Conservation (phyloP, 2,329 filamentous ascomycete species). For the Pseudogymnoascus sp. region DNA sequence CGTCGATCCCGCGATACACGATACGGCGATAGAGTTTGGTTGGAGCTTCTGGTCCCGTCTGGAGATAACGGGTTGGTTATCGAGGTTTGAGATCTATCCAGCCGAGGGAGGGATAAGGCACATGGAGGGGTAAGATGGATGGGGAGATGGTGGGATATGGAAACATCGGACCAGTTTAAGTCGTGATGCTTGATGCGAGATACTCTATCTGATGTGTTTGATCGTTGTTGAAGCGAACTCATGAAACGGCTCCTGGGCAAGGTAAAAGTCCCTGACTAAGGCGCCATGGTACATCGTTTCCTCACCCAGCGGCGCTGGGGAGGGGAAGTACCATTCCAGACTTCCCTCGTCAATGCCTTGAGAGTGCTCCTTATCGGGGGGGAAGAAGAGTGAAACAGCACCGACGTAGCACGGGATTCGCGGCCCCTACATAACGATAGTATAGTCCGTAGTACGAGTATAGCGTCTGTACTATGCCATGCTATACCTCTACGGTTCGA, state of each 20-base stretch:
- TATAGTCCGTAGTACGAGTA: not conserved
- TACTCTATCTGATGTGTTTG: conserved; percentile 8
- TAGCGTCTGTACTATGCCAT: not conserved
- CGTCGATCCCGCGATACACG: not conserved
- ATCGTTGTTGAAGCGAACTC: not conserved
- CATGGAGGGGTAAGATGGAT: not conserved
- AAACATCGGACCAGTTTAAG: conserved; percentile 6
- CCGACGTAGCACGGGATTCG: conserved; percentile 4
- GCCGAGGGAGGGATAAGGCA: not conserved
- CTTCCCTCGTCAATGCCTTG: not conserved
- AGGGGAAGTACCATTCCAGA: not conserved
- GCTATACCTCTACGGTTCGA: too few species aligned
- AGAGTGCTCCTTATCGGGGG: not conserved
- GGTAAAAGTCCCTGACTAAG: not conserved
- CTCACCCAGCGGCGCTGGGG: not conserved
- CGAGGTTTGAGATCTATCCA: not conserved
- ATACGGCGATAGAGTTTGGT: conserved; percentile 1
- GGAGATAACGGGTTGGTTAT: not conserved
- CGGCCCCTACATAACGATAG: not conserved
- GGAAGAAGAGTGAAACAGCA: conserved; percentile 1
- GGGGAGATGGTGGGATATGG: not conserved
- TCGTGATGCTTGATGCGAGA: conserved; percentile 1
- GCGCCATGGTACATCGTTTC: not conserved
- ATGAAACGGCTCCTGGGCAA: not conserved
- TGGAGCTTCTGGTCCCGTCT: not conserved